A percentile compares a stretch with the other conserved stretches of the same genome.
These are phyloP conservation scores for Boehmeria nivea DNA, from an alignment of 306 rosid genomes.

Conservation along the genomic window DNA sequence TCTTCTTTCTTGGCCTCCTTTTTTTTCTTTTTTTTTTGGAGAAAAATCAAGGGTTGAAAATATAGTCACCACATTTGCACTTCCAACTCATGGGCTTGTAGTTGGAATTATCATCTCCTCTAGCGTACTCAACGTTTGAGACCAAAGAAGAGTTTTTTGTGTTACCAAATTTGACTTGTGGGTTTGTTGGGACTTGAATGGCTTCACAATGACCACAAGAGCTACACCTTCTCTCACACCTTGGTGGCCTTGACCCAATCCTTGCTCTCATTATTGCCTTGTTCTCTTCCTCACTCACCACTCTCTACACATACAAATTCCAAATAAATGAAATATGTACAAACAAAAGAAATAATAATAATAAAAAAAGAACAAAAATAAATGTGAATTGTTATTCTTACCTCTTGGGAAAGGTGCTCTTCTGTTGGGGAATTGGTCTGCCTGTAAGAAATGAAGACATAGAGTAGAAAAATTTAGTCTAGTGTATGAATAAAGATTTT, in stretches of 20 bases:
- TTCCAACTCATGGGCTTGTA: conserved; percentile 98
- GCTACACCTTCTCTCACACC: conserved; percentile 74
- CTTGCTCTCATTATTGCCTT: conserved; percentile 47
- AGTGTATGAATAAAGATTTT: background rate
- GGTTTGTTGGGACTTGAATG: conserved; percentile 52
- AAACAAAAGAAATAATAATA: background rate
- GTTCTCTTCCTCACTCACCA: conserved; percentile 28
- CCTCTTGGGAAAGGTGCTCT: conserved; percentile 42
- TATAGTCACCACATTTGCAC: conserved; percentile 81
- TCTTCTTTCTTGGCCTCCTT: no score
- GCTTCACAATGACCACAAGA: conserved; percentile 71
- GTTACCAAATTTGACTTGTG: conserved; percentile 38
- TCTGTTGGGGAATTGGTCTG: conserved; percentile 32
- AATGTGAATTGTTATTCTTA: conserved; percentile 8
- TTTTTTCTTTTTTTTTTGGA: background rate
- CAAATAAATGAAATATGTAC: background rate
- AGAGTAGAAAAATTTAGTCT: background rate
- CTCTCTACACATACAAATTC: conserved; percentile 22
- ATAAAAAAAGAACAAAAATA: background rate
- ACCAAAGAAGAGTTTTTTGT: conserved; percentile 35
- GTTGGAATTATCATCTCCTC: conserved; percentile 55
- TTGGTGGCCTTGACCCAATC: conserved; percentile 91
- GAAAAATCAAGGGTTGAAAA: conserved; percentile 62
- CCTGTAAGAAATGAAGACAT: conserved; percentile 36
- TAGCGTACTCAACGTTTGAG: conserved; percentile 32